Base-by-base conservation (phyloP, 2,329 filamentous ascomycete genomes). In the Periconia sp. region DNA sequence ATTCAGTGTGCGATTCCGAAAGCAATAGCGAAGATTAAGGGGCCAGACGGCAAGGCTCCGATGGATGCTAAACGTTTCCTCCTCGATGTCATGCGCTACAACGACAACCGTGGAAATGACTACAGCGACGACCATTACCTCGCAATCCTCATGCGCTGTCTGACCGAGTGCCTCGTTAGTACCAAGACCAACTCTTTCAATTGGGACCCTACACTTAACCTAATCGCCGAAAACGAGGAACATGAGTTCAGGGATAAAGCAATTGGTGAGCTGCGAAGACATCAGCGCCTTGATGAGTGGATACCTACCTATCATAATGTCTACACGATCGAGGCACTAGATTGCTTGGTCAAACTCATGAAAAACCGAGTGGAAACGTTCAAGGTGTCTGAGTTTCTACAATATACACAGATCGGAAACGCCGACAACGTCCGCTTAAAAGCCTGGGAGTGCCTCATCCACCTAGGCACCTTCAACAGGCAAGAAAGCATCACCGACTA, bases 81-180 rank as follows among this genome's bases (percentile, higher is more conserved):
- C 34, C 81, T 95, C 16, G 91, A 96, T 56, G 88, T 95, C 63
- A 77, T 99, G 23, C 86, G 88, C 35, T 92, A 91, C 73, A 99
- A 99, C 64, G 92, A 99, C 71, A 99, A 99, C 64, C 86, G 88
- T 2, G 87, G 88, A 47, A 99, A 99, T 58, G 76, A 86, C 36
- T 95, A 84, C 63, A 96, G 92, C 4, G 95, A 99, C 61, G 87
- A 92, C 50, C 85, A 89, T 59, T 99, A 96, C 64, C 83, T 99
- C 40, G 85, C 90, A 6, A 87, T 81, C 16, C 78, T 99, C 17
- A 87, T 99, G 75, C 74, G 69, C 25, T 82, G 81, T 26, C 68
- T 87, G 4, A 77, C 81, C 5, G 74, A 82, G 48, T 78, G 80
- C 8, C 68, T 86, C 40, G 71, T 68, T 4, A 59, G 46, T 16